Evolutionary conservation across 116 monocot species (phyloP), one percentile per base, ranked within the genome.

Genomic region (Iris pallida): DNA sequence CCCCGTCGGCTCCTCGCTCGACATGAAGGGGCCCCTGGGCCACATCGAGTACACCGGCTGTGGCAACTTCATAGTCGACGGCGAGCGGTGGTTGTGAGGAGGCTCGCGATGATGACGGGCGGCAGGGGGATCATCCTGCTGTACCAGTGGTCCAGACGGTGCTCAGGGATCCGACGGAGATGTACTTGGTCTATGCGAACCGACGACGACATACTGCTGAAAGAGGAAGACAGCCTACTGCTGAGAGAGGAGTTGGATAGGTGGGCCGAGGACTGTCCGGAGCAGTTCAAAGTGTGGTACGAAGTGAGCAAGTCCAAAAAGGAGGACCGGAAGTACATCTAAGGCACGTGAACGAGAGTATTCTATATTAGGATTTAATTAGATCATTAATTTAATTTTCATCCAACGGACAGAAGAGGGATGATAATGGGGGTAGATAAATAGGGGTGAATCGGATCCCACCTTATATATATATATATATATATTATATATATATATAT

Each of bases 81-180:
- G 88, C 10, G 73, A 91, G 66, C 43, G 18, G 30, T 78, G 74
- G 67, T 68, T 57, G 91, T 82, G 8, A 80, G 61, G 69, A 73
- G 71, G 69, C 73, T 95, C 6, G 86, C 84, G 5, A 78, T 95
- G 86, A 73, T 95, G 45, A 84, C 88, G 7, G 95, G 95, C 6
- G 95, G 95, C 1, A 86, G 84, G 1, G 95, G 95, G 41, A 88
- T 95, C 73, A 95, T 91, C 20, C 95, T 91, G 3, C 57, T 91
- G 55, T 95, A 82, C 47, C 91, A 91, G 74, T 95, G 56, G 86
- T 95, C 49, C 91, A 88, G 80, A 84, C 91, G 4, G 84, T 91
- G 77, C 66, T 91, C 16, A 78, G 73, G 43, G 95, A 95, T 66
- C 47, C 16, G 8, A 88, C 88, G 4, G 86, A 88, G 72, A 91